Conservation (phyloP, 305 asterid species). For the Euphrasia arctica region DNA sequence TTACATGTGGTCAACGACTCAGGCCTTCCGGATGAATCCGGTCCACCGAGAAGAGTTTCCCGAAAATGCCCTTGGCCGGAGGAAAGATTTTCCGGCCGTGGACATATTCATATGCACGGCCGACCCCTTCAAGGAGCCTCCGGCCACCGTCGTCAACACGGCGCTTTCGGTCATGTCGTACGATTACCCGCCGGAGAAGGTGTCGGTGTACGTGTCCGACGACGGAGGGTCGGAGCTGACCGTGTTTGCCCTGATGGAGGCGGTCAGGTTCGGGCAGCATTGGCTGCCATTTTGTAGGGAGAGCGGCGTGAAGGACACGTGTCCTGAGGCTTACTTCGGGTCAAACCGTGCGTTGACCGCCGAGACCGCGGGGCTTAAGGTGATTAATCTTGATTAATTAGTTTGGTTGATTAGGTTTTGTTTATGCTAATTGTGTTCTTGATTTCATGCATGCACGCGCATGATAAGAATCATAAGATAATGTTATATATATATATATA, state of each 20-base stretch:
- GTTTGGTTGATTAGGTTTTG: not conserved
- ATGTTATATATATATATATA: no score
- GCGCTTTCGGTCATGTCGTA: conserved; percentile 86
- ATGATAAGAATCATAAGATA: no score
- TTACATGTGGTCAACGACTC: conserved; percentile 65
- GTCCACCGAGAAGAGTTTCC: conserved; percentile 39
- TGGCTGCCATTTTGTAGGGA: conserved; percentile 78
- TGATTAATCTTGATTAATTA: conserved; percentile 14
- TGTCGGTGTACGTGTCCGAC: conserved; percentile 76
- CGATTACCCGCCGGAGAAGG: conserved; percentile 67
- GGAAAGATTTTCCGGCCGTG: conserved; percentile 46
- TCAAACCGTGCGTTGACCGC: conserved; percentile 31
- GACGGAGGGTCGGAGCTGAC: conserved; percentile 85
- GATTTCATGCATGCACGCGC: not conserved
- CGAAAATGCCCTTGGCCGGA: conserved; percentile 26
- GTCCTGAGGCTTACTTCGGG: conserved; percentile 53
- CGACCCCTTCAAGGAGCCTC: conserved; percentile 83
- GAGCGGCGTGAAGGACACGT: conserved; percentile 46
- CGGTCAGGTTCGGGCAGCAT: conserved; percentile 53
- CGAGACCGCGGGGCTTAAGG: conserved; percentile 45
- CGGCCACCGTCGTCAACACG: conserved; percentile 60
- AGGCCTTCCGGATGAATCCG: conserved; percentile 64
- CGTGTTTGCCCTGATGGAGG: conserved; percentile 80
- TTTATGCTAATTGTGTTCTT: not conserved
- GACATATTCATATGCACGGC: conserved; percentile 88